A percentile compares a stretch with the other conserved stretches of the same genome.
These are phyloP conservation scores for Plasmodium fragile DNA, from an alignment of 169 alveolate species.

Conservation along the genomic window DNA sequence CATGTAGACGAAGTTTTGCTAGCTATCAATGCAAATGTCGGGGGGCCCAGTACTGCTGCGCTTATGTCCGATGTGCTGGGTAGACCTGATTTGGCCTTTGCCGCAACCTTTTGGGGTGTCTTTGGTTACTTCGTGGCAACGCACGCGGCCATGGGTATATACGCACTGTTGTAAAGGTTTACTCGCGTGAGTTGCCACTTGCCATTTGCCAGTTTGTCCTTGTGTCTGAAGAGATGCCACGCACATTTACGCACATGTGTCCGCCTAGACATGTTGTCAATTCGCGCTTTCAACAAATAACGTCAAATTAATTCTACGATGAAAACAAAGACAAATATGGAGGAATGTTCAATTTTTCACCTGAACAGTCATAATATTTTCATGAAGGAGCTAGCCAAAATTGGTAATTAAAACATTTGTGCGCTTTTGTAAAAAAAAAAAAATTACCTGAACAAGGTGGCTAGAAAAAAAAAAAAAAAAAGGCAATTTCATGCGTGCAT, in stretches of 20 bases:
- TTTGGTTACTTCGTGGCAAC: conserved; percentile 45
- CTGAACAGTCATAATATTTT: neutral
- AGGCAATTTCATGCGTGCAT: conserved; percentile 27
- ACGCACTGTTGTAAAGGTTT: neutral
- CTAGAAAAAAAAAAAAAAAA: conserved; percentile 22
- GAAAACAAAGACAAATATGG: neutral
- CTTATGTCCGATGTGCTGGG: conserved; percentile 42
- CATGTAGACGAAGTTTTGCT: conserved; percentile 40
- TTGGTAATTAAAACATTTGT: neutral
- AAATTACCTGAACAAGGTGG: neutral
- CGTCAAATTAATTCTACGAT: neutral
- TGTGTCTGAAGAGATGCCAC: neutral
- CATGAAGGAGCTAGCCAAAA: conserved; percentile 15
- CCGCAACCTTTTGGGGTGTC: conserved; percentile 42
- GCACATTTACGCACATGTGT: neutral
- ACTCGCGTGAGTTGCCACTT: neutral
- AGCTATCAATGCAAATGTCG: conserved; percentile 69
- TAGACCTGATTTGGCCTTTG: conserved; percentile 45
- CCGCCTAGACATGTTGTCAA: neutral
- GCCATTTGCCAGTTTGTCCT: neutral
- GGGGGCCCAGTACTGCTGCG: conserved; percentile 66
- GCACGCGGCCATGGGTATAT: conserved; percentile 7
- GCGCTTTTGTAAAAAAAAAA: neutral
- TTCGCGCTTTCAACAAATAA: neutral
- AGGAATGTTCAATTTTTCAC: neutral